Base-by-base conservation (phyloP, 306 rosid species). In the Fragaria vesca region DNA sequence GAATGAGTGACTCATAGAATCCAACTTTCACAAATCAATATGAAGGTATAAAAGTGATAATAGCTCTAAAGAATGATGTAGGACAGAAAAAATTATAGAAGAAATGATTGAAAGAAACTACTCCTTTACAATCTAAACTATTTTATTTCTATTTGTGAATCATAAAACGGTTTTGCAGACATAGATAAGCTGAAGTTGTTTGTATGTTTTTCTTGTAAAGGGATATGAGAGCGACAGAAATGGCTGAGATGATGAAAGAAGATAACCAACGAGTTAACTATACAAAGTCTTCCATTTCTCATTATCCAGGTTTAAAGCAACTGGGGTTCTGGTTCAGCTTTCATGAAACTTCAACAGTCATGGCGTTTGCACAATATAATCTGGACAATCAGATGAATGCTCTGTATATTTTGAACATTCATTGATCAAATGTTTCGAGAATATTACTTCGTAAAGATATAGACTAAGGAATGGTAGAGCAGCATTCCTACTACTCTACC, bases 1-100 rank as follows among this genome's bases (percentile, higher is more conserved):
- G 54, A 42, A 42, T 9, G 69, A 61, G 47, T 75, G 71, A 75
- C 28, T 61, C 71, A 61, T 10, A 17, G 60, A 66, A 75, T 4
- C 62, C 47, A 66, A 15, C 70, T 20, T 17, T 30, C 60, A 45
- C 70, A 9, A 13, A 61, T 75, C 15, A 58, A 43, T 74, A 2
- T 58, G 26, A 74, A 21, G 3, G 13, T 11, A 63, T 63, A 15
- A 5, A 30, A 15, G n/a, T 62, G 69, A 32, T 32, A 62, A 62
- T 30, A 12, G 69, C 6, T 6, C 43, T 13, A 18, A 30, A 30
- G 6, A 36, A 36, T 17, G 26, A 66, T 36, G 70, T 18, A 36
- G 70, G 70, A 26, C 47, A 66, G 26, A 15, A 36, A 30, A 34
- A 36, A 34, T 0, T 16, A 34, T 17, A 63, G 45, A 32, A 28